Conservation (phyloP, 1,284 basidiomycete genomes). For the Trametes pubescens region DNA sequence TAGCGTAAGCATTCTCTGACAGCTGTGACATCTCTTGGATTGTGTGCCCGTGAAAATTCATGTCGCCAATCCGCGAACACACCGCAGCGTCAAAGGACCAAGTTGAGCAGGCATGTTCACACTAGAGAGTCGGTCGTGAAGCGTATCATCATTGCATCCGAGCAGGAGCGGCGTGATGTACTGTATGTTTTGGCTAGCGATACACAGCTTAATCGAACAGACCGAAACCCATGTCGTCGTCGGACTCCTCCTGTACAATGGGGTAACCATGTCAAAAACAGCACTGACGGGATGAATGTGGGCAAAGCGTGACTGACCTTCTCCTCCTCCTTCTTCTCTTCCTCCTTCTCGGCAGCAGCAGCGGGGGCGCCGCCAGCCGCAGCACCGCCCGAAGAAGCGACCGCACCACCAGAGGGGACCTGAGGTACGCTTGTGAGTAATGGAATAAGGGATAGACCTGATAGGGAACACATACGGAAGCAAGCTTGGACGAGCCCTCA, state of each 20-base stretch:
- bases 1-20: no score
- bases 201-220: slow-evolving; percentile 81
- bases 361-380: slow-evolving; percentile 68
- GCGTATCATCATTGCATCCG: slow-evolving; percentile 33
- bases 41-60: no score
- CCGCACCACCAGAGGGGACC: slow-evolving; percentile 86
- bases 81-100: no score
- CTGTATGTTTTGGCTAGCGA: slow-evolving; percentile 30
- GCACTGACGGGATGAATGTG: not conserved
- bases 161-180: slow-evolving; percentile 29
- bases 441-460: slow-evolving; percentile 36
- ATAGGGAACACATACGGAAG: slow-evolving; percentile 76
- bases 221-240: slow-evolving; percentile 95
- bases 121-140: slow-evolving; percentile 19
- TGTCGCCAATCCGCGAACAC: no score
- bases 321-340: slow-evolving; percentile 80
- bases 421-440: slow-evolving; percentile 38
- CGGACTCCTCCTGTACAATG: slow-evolving; percentile 76
- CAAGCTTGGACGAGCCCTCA: slow-evolving; percentile 92
- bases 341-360: slow-evolving; percentile 73
- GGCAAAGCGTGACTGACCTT: slow-evolving; percentile 57
- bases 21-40: no score
- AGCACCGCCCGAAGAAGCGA: slow-evolving; percentile 64
- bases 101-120: not conserved
- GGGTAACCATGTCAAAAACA: slow-evolving; percentile 28